These are phyloP conservation scores for Pachyrhizus erosus DNA, from an alignment of 306 rosid species.

Conservation along the genomic window DNA sequence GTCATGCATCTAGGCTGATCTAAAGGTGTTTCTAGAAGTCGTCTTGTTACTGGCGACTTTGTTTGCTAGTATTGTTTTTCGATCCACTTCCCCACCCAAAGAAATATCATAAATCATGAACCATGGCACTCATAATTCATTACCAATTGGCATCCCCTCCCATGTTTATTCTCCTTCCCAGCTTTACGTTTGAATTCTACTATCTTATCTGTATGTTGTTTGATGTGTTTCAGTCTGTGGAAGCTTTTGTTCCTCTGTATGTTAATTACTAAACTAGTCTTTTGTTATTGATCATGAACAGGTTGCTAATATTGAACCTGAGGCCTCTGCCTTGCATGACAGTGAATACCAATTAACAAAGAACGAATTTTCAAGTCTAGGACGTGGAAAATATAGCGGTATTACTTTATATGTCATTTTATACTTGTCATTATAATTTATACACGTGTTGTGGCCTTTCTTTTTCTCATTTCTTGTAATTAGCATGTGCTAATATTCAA, in stretches of 20 bases:
- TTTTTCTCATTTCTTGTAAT: constrained; percentile 29
- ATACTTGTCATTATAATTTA: constrained; percentile 5
- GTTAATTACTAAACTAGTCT: constrained; percentile 34
- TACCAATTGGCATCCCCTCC: background rate
- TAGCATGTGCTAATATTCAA: background rate
- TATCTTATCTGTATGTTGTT: background rate
- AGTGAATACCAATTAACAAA: constrained; percentile 84
- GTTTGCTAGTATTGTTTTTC: constrained; percentile 24
- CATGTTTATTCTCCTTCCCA: background rate
- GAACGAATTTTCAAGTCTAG: constrained; percentile 77
- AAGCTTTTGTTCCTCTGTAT: constrained; percentile 17
- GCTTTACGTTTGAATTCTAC: background rate
- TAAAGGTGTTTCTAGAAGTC: constrained; percentile 16
- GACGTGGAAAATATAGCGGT: constrained; percentile 92
- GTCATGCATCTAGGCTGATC: constrained; percentile 36
- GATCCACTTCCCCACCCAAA: background rate
- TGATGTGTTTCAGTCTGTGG: constrained; percentile 20
- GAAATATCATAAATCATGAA: background rate
- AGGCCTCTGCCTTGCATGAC: constrained; percentile 74
- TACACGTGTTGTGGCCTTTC: constrained; percentile 15
- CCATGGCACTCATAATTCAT: background rate
- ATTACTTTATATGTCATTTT: constrained; percentile 40
- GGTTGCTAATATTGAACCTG: constrained; percentile 93
- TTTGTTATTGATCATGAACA: constrained; percentile 52
- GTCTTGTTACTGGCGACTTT: constrained; percentile 18